These are phyloP conservation scores for Beta lomatogona DNA, from an alignment of 179 eudicot genomes.

Conservation along the genomic window DNA sequence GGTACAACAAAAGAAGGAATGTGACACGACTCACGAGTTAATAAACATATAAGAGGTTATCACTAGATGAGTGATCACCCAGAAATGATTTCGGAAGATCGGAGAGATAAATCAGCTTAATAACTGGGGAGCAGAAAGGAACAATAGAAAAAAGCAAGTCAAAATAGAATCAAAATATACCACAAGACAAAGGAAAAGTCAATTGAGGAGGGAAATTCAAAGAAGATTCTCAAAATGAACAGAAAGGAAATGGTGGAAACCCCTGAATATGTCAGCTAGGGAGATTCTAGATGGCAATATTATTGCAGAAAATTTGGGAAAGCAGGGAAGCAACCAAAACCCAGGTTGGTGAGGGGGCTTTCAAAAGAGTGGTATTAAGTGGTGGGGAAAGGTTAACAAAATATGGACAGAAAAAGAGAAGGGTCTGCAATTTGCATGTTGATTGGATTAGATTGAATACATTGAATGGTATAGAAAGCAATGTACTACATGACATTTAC, in stretches of 20 bases:
- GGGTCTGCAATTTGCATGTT: neutral
- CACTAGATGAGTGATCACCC: neutral
- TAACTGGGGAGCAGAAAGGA: neutral
- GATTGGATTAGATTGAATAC: constrained; percentile 3
- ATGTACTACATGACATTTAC: neutral
- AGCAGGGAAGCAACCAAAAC: neutral
- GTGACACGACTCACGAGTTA: too few species aligned
- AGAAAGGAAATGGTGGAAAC: neutral
- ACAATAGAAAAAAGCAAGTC: neutral
- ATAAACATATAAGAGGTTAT: neutral
- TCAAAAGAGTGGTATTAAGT: neutral
- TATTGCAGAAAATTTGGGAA: neutral
- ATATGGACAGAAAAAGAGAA: constrained; percentile 8
- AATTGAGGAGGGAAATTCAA: neutral
- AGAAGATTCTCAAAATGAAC: neutral
- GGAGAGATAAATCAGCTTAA: neutral
- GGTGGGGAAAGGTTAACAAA: neutral
- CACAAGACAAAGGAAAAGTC: neutral
- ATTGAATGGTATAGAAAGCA: constrained; percentile 13
- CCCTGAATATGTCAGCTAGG: neutral
- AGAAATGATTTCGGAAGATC: neutral
- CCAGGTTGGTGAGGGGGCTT: neutral
- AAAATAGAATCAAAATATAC: neutral
- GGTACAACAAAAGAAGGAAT: neutral
- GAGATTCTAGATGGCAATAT: neutral